Percentiles rank a stretch among this genome's conserved stretches.
These are phyloP conservation scores for Mariannaea sp. DNA, from an alignment of 2,329 filamentous ascomycete genomes.

Conservation along the genomic window DNA sequence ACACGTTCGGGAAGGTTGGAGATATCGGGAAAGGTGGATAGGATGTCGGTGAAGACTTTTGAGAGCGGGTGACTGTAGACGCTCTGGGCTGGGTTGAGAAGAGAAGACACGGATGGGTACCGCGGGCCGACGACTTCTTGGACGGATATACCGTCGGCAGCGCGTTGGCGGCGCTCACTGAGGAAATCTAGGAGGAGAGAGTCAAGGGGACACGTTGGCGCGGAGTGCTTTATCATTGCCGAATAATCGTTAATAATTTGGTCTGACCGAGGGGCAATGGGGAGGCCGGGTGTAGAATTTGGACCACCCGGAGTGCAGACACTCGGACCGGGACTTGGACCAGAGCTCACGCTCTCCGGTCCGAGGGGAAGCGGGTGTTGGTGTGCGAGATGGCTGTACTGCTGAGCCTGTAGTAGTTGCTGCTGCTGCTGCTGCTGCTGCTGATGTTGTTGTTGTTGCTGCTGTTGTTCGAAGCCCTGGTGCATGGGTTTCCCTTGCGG, in stretches of 20 bases:
- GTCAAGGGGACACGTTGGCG: slow-evolving; percentile 78
- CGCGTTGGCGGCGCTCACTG: slow-evolving; percentile 67
- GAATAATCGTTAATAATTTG: slow-evolving; percentile 32
- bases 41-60: slow-evolving; percentile 83
- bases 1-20: slow-evolving; percentile 80
- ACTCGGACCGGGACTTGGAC: slow-evolving; percentile 27
- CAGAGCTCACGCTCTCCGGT: slow-evolving; percentile 31
- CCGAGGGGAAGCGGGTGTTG: slow-evolving; percentile 23
- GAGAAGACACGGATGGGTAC: slow-evolving; percentile 78
- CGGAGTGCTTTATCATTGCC: slow-evolving; percentile 60
- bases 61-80: slow-evolving; percentile 75
- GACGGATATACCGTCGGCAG: slow-evolving; percentile 66
- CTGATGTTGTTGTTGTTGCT: slow-evolving; percentile 12
- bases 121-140: slow-evolving; percentile 73
- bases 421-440: slow-evolving; percentile 21
- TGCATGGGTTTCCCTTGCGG: slow-evolving; percentile 29
- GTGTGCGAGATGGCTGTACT: slow-evolving; percentile 12
- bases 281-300: slow-evolving; percentile 13
- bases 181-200: slow-evolving; percentile 81
- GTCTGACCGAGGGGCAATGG: slow-evolving; percentile 28
- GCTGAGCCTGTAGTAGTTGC: neutral
- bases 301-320: slow-evolving; percentile 18
- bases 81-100: slow-evolving; percentile 71
- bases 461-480: slow-evolving; percentile 22
- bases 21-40: slow-evolving; percentile 82